Evolutionary conservation across 208 protist species (phyloP).

Genomic region (Trypanosoma cruzi): DNA sequence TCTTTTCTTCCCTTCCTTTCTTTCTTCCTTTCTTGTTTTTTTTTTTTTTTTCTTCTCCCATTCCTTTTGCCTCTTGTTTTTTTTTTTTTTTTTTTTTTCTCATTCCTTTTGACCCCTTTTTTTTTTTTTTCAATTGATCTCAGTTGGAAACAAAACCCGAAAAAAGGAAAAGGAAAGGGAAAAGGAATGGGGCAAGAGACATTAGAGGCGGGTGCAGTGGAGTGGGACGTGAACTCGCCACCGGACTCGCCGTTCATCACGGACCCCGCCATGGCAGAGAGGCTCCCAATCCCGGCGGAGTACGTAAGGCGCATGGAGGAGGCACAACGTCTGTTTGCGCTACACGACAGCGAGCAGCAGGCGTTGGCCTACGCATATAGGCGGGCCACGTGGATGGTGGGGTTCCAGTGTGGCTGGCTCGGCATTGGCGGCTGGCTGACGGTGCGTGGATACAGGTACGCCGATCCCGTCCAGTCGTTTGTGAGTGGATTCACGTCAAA

Average conservation of each 20-base stretch:
- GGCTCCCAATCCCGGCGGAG: conserved; percentile 44
- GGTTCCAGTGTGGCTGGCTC: conserved; percentile 65
- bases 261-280: conserved; percentile 38
- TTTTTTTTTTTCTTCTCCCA: no score
- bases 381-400: conserved; percentile 47
- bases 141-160: neutral
- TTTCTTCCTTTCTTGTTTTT: no score
- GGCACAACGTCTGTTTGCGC: conserved; percentile 55
- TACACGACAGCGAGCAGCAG: conserved; percentile 49
- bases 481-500: conserved; percentile 48
- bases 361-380: conserved; percentile 35
- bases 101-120: no score
- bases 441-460: conserved; percentile 61
- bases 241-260: conserved; percentile 67
- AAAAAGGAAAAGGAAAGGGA: neutral
- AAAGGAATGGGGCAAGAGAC: conserved; percentile 3
- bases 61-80: no score
- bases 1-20: no score
- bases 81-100: neutral
- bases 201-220: neutral
- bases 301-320: conserved; percentile 76
- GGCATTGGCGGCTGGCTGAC: conserved; percentile 62
- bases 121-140: neutral
- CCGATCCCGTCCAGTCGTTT: conserved; percentile 72
- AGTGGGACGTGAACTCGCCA: conserved; percentile 22